A percentile compares a stretch with the other conserved stretches of the same genome.
Evolutionary conservation across 2,329 filamentous ascomycete species (phyloP).

Genomic region (Monosporascus sp.): DNA sequence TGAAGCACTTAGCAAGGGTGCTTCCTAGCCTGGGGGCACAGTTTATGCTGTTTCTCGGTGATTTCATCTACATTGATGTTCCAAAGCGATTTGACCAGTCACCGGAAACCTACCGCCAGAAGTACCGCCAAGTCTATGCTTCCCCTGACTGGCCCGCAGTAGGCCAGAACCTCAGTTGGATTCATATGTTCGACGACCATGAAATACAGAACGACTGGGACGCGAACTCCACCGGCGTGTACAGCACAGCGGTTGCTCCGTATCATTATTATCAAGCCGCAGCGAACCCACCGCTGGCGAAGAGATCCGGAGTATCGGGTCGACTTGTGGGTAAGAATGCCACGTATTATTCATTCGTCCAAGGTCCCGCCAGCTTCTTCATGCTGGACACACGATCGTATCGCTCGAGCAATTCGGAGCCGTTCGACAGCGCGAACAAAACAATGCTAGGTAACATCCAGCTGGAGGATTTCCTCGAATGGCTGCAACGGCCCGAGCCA

Average conservation of each 20-base stretch:
- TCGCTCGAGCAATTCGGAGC: slow-evolving; percentile 61
- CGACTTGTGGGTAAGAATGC: slow-evolving; percentile 42
- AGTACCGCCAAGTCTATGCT: slow-evolving; percentile 93
- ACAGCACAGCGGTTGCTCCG: slow-evolving; percentile 73
- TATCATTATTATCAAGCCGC: slow-evolving; percentile 82
- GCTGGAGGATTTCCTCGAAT: slow-evolving; percentile 72
- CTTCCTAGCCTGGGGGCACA: slow-evolving; percentile 69
- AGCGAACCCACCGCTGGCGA: slow-evolving; percentile 71
- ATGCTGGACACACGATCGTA: slow-evolving; percentile 89
- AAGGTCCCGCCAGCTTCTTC: slow-evolving; percentile 92
- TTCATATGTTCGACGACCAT: slow-evolving; percentile 94
- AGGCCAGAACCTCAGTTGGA: slow-evolving; percentile 83
- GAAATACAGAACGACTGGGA: slow-evolving; percentile 96
- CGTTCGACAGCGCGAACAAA: slow-evolving; percentile 61
- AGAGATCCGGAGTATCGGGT: slow-evolving; percentile 39
- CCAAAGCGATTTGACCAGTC: slow-evolving; percentile 71
- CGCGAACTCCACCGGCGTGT: slow-evolving; percentile 74
- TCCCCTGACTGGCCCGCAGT: slow-evolving; percentile 85
- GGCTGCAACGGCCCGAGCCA: slow-evolving; percentile 68
- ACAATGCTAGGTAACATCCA: slow-evolving; percentile 84
- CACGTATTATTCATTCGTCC: slow-evolving; percentile 84
- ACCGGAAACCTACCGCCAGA: slow-evolving; percentile 74
- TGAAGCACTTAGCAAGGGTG: slow-evolving; percentile 69
- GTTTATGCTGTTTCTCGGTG: slow-evolving; percentile 77
- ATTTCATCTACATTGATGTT: slow-evolving; percentile 90